Evolutionary conservation across 2,329 filamentous ascomycete genomes (phyloP).

Genomic region (Fusarium equiseti): DNA sequence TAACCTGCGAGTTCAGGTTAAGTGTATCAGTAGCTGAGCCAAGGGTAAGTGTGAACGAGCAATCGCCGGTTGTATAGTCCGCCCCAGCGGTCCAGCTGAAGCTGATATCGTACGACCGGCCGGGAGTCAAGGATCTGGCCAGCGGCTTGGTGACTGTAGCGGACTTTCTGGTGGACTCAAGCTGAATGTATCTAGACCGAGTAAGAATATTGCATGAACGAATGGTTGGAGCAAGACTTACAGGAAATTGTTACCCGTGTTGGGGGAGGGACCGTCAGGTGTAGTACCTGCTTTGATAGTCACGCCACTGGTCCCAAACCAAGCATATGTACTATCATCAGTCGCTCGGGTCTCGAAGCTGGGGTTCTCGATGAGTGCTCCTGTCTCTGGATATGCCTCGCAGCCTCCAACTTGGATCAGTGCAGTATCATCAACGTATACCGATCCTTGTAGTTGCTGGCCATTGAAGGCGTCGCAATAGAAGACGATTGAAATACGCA

Average conservation of each 20-base stretch:
- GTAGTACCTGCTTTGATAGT: neutral
- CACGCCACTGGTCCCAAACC: conserved; percentile 10
- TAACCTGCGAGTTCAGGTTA: fast-evolving
- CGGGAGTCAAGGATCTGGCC: neutral
- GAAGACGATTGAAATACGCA: neutral
- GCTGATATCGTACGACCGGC: neutral
- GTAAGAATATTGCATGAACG: neutral
- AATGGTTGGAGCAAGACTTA: neutral
- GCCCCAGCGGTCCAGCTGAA: conserved; percentile 12
- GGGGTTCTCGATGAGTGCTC: conserved; percentile 3
- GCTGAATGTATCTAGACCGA: neutral
- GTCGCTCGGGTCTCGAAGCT: conserved; percentile 14
- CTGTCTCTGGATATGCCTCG: conserved; percentile 7
- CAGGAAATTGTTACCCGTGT: neutral
- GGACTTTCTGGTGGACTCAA: neutral
- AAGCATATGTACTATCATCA: conserved; percentile 6
- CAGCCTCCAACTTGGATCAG: conserved; percentile 3
- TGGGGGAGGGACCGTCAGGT: fast-evolving
- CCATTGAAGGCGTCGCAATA: neutral
- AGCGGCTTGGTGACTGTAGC: conserved; percentile 3
- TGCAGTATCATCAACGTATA: conserved; percentile 13
- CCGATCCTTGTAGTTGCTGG: neutral
- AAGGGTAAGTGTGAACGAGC: neutral
- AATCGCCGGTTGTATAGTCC: neutral
- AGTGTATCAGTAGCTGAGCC: neutral